Evolutionary conservation across 352 stramenopile genomes (phyloP).

Genomic region (Phytophthora pistaciae): DNA sequence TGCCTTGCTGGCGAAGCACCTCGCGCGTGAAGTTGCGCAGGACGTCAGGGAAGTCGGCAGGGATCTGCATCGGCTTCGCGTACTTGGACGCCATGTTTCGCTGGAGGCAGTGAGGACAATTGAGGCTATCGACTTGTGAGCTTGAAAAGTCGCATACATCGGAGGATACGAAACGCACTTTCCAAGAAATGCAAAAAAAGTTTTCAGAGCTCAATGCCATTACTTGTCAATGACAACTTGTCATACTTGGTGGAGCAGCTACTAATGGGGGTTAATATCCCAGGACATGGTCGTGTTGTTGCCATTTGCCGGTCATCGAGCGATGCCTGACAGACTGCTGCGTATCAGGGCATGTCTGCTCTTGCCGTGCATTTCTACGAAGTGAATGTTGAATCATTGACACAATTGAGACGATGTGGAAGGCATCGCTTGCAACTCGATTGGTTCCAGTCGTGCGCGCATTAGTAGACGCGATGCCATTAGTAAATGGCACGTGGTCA

Average conservation of each 20-base stretch:
- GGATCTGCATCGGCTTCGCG: constrained; percentile 82
- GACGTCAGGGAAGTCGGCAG: constrained; percentile 74
- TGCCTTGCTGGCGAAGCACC: constrained; percentile 84
- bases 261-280: constrained; percentile 13
- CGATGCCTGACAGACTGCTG: constrained; percentile 24
- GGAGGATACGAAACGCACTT: constrained; percentile 20
- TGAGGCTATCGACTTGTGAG: not conserved
- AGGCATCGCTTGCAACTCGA: constrained; percentile 13
- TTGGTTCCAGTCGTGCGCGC: constrained; percentile 34
- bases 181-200: not conserved
- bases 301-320: constrained; percentile 11
- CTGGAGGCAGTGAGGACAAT: not conserved
- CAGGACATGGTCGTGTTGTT: constrained; percentile 10
- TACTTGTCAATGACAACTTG: not conserved
- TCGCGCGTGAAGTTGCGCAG: constrained; percentile 84
- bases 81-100: constrained; percentile 84
- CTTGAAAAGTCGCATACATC: constrained; percentile 25
- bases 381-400: constrained; percentile 7
- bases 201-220: not conserved
- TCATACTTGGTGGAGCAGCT: not conserved
- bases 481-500: constrained; percentile 41
- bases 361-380: constrained; percentile 20
- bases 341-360: constrained; percentile 19
- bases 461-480: constrained; percentile 34
- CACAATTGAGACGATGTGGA: constrained; percentile 15